phyloP scores from a whole-genome alignment of 1,139 yeast genomes.

The Debaryomycetaceae sp. region DNA sequence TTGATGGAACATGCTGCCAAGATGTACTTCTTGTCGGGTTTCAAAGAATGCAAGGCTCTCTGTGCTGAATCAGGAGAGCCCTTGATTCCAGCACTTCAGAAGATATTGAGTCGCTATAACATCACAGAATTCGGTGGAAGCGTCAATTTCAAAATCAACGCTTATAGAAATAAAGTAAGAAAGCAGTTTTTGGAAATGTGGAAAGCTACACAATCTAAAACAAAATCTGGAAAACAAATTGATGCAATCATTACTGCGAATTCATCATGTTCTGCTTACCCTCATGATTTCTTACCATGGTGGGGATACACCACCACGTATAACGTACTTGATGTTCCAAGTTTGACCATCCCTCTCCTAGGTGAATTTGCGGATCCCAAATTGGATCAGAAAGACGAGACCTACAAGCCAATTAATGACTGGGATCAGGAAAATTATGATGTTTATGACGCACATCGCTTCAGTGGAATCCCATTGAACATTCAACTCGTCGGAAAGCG shows the following conservation, averaged over 20 bases:
- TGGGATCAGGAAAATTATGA: constrained; percentile 2
- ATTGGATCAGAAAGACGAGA: neutral
- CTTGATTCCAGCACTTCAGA: constrained; percentile 1
- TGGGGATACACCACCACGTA: constrained; percentile 5
- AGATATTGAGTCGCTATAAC: neutral
- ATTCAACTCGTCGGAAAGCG: constrained; percentile 4
- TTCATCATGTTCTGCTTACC: constrained; percentile 1
- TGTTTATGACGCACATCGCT: constrained; percentile 2
- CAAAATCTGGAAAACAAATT: neutral
- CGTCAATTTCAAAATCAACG: constrained; percentile 1
- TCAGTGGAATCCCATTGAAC: constrained; percentile 1
- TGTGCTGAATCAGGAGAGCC: constrained; percentile 16
- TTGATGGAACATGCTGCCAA: constrained; percentile 5
- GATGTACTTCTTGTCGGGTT: constrained; percentile 14
- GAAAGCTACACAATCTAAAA: neutral
- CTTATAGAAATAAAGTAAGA: constrained; percentile 1
- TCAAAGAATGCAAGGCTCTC: constrained; percentile 9
- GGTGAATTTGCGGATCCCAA: constrained; percentile 1
- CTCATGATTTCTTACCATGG: constrained; percentile 3
- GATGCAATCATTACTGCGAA: constrained; percentile 1
- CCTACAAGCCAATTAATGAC: constrained; percentile 2
- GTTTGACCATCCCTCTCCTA: constrained; percentile 2
- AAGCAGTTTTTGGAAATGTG: constrained; percentile 3
- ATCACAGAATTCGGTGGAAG: constrained; percentile 1
- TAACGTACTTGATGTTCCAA: constrained; percentile 4